Conservation (phyloP, 78 protist species). For the Andalucia godoyi region DNA sequence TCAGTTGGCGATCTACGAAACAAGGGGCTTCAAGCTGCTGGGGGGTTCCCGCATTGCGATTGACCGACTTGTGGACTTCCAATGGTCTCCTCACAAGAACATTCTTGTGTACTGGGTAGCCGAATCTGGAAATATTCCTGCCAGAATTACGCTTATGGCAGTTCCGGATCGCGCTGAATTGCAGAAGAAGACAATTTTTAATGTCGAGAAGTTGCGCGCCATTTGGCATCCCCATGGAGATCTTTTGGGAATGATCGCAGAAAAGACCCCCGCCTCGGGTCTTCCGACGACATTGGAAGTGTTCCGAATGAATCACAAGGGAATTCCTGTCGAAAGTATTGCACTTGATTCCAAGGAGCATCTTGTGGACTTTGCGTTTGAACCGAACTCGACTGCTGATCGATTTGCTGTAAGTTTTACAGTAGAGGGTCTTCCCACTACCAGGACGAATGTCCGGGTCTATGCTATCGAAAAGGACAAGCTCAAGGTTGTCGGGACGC, state of each 20-base stretch:
- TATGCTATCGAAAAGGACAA: slow-evolving; percentile 15
- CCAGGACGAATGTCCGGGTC: slow-evolving; percentile 8
- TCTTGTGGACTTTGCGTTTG: slow-evolving; percentile 49
- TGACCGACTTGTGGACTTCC: slow-evolving; percentile 16
- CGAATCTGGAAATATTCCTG: slow-evolving; percentile 38
- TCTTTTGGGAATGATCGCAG: slow-evolving; percentile 47
- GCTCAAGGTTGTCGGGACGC: slow-evolving; percentile 2
- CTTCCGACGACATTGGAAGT: slow-evolving; percentile 44
- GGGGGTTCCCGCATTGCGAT: background rate
- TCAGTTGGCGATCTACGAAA: slow-evolving; percentile 1
- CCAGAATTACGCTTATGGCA: slow-evolving; percentile 39
- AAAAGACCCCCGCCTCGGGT: slow-evolving; percentile 28
- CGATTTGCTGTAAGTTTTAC: slow-evolving; percentile 24
- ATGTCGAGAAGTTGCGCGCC: slow-evolving; percentile 3
- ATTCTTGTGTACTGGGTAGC: slow-evolving; percentile 58
- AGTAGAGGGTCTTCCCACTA: slow-evolving; percentile 12
- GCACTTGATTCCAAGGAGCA: slow-evolving; percentile 14
- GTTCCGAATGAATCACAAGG: slow-evolving; percentile 65
- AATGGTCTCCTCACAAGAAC: slow-evolving; percentile 71
- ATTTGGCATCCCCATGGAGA: slow-evolving; percentile 75
- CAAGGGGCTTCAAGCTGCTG: no score
- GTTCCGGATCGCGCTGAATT: slow-evolving; percentile 26
- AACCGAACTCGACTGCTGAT: slow-evolving; percentile 58
- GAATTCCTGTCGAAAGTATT: slow-evolving; percentile 49
- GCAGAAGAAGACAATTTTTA: slow-evolving; percentile 54